Percentiles rank a stretch among this genome's conserved stretches.
Conservation (phyloP, 2,329 filamentous ascomycete species). For the Aspergillus sp. region DNA sequence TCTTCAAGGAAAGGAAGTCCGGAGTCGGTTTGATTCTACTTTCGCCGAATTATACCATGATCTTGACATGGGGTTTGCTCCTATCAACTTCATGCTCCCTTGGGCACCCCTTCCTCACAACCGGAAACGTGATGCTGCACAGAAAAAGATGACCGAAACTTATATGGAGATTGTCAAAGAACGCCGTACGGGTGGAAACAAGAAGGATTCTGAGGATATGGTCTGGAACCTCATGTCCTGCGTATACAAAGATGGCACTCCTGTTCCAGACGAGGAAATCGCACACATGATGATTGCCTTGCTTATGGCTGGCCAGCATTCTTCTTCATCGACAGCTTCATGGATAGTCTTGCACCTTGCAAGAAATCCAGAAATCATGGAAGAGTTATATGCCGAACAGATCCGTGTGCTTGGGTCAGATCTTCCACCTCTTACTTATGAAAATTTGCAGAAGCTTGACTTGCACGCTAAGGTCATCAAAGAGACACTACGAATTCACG, state of each 20-base stretch:
- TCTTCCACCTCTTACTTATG: slow-evolving; percentile 73
- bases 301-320: slow-evolving; percentile 90
- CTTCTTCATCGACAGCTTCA: slow-evolving; percentile 77
- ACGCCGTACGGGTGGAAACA: slow-evolving; percentile 58
- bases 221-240: slow-evolving; percentile 88
- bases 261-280: slow-evolving; percentile 79
- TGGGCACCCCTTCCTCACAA: slow-evolving; percentile 91
- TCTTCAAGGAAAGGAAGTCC: slow-evolving; percentile 81
- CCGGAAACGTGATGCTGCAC: slow-evolving; percentile 74
- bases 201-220: slow-evolving; percentile 69
- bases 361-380: slow-evolving; percentile 73
- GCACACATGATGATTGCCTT: slow-evolving; percentile 94
- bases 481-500: slow-evolving; percentile 87
- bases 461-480: slow-evolving; percentile 84
- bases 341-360: slow-evolving; percentile 86
- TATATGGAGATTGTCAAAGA: slow-evolving; percentile 81
- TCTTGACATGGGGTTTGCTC: slow-evolving; percentile 84
- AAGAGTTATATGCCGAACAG: slow-evolving; percentile 84
- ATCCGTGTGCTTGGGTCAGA: slow-evolving; percentile 70
- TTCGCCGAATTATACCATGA: slow-evolving; percentile 85
- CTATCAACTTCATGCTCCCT: slow-evolving; percentile 86
- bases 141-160: slow-evolving; percentile 75
- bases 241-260: slow-evolving; percentile 77
- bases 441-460: slow-evolving; percentile 74
- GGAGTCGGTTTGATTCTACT: slow-evolving; percentile 74